phyloP scores from a whole-genome alignment of 441 rosid genomes.

The Lepidium campestre region DNA sequence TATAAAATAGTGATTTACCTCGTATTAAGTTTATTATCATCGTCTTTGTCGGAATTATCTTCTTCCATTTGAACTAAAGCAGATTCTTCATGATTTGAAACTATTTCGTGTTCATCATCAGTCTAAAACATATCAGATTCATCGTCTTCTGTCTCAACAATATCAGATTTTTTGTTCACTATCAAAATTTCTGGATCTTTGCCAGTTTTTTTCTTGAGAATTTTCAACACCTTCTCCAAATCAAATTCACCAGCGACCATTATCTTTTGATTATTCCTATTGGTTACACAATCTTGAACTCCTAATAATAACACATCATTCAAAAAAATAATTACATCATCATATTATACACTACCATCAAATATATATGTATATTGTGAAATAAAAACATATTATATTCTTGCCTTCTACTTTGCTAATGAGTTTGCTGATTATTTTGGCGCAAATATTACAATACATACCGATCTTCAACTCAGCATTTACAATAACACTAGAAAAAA shows the following conservation, averaged over 20 bases:
- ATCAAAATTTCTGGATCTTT: constrained; percentile 42
- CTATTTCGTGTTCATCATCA: not conserved
- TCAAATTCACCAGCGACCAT: constrained; percentile 41
- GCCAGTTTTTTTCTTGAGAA: constrained; percentile 48
- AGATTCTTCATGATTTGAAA: not conserved
- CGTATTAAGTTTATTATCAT: not conserved
- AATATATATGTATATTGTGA: not conserved
- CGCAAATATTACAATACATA: constrained; percentile 56
- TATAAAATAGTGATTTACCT: not conserved
- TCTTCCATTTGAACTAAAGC: not conserved
- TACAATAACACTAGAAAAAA: constrained; percentile 2
- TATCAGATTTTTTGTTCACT: not conserved
- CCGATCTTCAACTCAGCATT: constrained; percentile 36
- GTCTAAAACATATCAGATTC: not conserved
- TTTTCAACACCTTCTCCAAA: constrained; percentile 40
- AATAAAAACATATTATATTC: not conserved
- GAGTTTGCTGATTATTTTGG: constrained; percentile 36
- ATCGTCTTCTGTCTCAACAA: not conserved
- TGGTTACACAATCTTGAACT: constrained; percentile 20
- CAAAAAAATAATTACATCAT: not conserved
- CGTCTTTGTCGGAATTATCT: not conserved
- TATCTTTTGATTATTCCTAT: constrained; percentile 41
- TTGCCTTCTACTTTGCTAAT: constrained; percentile 46
- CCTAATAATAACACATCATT: not conserved
- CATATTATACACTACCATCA: not conserved